phyloP scores from a whole-genome alignment of 2,329 filamentous ascomycete species.

The Fusarium sp. region DNA sequence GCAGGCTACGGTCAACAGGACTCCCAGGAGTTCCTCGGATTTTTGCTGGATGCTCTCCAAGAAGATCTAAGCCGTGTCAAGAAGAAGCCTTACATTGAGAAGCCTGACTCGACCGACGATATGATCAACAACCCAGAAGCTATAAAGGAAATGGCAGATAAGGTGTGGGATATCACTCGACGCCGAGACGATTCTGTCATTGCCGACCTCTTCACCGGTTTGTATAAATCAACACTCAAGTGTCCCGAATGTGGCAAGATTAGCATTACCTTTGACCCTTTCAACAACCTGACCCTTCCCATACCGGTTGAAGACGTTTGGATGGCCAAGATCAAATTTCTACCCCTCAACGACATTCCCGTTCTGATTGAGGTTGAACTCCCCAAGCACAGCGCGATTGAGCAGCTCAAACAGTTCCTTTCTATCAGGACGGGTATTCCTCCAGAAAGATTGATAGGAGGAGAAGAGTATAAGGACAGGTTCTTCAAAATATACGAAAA shows the following conservation, averaged over 20 bases:
- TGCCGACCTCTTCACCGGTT: slow-evolving; percentile 93
- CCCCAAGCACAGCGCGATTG: slow-evolving; percentile 79
- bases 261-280: slow-evolving; percentile 98
- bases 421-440: slow-evolving; percentile 75
- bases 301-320: slow-evolving; percentile 88
- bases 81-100: slow-evolving; percentile 97
- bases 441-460: slow-evolving; percentile 76
- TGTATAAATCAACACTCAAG: slow-evolving; percentile 97
- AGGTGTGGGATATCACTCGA: slow-evolving; percentile 92
- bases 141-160: slow-evolving; percentile 85
- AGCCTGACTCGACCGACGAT: slow-evolving; percentile 96
- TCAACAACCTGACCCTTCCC: slow-evolving; percentile 92
- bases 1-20: slow-evolving; percentile 97
- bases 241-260: slow-evolving; percentile 93
- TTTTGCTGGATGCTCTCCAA: slow-evolving; percentile 92
- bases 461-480: slow-evolving; percentile 83
- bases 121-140: slow-evolving; percentile 87
- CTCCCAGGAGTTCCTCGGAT: slow-evolving; percentile 95
- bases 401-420: slow-evolving; percentile 75
- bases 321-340: slow-evolving; percentile 79
- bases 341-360: slow-evolving; percentile 78
- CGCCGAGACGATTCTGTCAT: slow-evolving; percentile 94
- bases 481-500: slow-evolving; percentile 92
- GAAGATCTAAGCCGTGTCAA: slow-evolving; percentile 94
- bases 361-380: slow-evolving; percentile 82